Evolutionary conservation across 139 green algal species (phyloP).

Genomic region (Micractinium conductrix): DNA sequence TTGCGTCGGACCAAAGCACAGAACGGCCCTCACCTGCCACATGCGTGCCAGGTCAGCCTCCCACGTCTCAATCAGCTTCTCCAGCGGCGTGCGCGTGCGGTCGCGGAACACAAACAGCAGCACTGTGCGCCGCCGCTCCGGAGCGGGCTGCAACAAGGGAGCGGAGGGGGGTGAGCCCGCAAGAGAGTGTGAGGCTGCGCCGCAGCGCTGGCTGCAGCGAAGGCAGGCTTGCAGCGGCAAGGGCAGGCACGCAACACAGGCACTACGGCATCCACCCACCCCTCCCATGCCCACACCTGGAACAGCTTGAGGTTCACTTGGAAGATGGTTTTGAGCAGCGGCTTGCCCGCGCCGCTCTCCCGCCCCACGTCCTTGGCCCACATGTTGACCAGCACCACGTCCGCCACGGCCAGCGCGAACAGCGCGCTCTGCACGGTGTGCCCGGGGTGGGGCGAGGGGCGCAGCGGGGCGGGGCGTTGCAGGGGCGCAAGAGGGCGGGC

Average conservation of each 20-base stretch:
- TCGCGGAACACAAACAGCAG: constrained; percentile 99
- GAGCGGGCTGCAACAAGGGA: constrained; percentile 57
- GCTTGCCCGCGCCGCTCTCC: constrained; percentile 96
- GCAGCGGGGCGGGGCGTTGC: too few relatives aligned
- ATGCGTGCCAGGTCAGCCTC: constrained; percentile 81
- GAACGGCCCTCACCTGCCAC: too few relatives aligned
- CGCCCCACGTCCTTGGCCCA: constrained; percentile 98
- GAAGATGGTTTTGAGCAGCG: constrained; percentile 98
- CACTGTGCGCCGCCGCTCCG: constrained; percentile 65
- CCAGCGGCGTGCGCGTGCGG: constrained; percentile 87
- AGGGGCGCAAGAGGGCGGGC: too few relatives aligned
- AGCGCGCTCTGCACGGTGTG: too few relatives aligned
- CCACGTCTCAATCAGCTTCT: constrained; percentile 67
- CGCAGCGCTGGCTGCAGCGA: neutral
- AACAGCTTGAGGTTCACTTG: constrained; percentile 99
- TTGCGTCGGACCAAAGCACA: too few relatives aligned
- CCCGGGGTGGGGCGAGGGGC: too few relatives aligned
- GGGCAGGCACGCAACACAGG: too few relatives aligned
- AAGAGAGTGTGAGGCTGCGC: neutral
- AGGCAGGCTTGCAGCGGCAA: neutral
- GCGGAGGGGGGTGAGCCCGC: neutral
- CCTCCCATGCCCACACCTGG: neutral
- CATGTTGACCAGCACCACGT: constrained; percentile 98
- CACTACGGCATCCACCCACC: too few relatives aligned
- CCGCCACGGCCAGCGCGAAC: constrained; percentile 94